These are phyloP conservation scores for Phytophthora agathidicida DNA, from an alignment of 352 stramenopile genomes.

Conservation along the genomic window DNA sequence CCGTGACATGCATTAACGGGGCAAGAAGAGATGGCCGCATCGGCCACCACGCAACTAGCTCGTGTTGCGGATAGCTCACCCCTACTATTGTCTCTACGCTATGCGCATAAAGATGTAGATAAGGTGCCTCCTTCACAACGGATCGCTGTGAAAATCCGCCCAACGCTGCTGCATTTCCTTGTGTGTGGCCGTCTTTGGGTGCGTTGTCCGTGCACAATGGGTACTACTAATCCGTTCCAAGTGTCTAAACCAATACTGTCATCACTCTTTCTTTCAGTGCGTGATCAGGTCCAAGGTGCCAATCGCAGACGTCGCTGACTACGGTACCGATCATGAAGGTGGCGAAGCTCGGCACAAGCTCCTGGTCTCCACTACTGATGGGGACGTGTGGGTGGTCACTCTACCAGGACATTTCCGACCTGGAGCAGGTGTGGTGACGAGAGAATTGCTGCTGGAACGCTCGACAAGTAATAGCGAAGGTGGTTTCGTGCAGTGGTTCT, in stretches of 20 bases:
- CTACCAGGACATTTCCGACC: slow-evolving; percentile 22
- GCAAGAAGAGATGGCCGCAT: too few species aligned
- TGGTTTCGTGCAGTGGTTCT: slow-evolving; percentile 22
- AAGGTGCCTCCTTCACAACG: neutral
- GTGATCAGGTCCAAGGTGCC: slow-evolving; percentile 44
- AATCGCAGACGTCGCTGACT: slow-evolving; percentile 41
- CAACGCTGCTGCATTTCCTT: slow-evolving; percentile 55
- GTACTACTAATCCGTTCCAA: too few species aligned
- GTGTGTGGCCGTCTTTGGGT: slow-evolving; percentile 51
- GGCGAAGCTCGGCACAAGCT: slow-evolving; percentile 18
- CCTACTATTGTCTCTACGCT: slow-evolving; percentile 26
- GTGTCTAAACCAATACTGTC: neutral
- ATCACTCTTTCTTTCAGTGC: slow-evolving; percentile 37
- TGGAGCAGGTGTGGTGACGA: neutral
- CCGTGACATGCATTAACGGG: too few species aligned
- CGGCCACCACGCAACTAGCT: slow-evolving; percentile 34
- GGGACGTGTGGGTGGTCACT: slow-evolving; percentile 58
- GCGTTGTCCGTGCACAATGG: too few species aligned
- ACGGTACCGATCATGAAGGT: neutral
- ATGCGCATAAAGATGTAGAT: neutral
- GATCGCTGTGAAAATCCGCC: slow-evolving; percentile 50
- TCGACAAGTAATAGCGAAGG: neutral
- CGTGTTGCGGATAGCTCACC: slow-evolving; percentile 45
- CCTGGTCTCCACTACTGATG: slow-evolving; percentile 43
- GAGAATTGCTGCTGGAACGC: slow-evolving; percentile 27